These are phyloP conservation scores for Chytriomyces confervae DNA, from an alignment of 192 early-diverging fungal species.

Conservation along the genomic window DNA sequence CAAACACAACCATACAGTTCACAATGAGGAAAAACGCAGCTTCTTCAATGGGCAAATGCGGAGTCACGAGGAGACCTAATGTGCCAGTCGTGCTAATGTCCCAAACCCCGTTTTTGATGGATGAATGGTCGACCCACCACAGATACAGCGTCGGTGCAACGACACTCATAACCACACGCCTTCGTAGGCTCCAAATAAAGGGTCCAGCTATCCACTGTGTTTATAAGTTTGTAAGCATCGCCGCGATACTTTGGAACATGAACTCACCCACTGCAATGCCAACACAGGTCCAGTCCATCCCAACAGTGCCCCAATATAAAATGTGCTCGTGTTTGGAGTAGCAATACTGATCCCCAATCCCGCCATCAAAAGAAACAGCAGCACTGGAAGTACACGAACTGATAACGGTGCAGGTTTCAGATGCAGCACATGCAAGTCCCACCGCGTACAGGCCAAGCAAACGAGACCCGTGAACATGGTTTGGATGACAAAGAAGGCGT, in stretches of 20 bases:
- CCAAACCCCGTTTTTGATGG: slow-evolving; percentile 55
- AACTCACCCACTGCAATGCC: slow-evolving; percentile 51
- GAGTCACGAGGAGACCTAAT: slow-evolving; percentile 45
- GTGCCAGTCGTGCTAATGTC: slow-evolving; percentile 47
- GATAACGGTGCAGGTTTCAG: slow-evolving; percentile 8
- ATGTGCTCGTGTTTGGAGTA: slow-evolving; percentile 41
- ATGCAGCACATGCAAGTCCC: slow-evolving; percentile 19
- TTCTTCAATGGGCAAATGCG: slow-evolving; percentile 60
- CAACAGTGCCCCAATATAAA: slow-evolving; percentile 57
- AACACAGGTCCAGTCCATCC: slow-evolving; percentile 56
- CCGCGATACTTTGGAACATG: background rate
- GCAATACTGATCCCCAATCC: slow-evolving; percentile 30
- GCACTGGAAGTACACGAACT: background rate
- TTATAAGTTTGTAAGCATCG: background rate
- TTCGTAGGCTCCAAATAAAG: slow-evolving; percentile 48
- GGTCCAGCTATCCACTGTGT: slow-evolving; percentile 43
- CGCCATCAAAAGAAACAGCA: background rate
- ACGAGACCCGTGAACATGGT: slow-evolving; percentile 49
- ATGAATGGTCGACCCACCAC: slow-evolving; percentile 54
- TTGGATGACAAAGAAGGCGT: slow-evolving; percentile 64
- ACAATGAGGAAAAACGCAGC: slow-evolving; percentile 58
- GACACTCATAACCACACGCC: slow-evolving; percentile 26
- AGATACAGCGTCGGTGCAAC: slow-evolving; percentile 52
- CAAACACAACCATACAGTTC: slow-evolving; percentile 49
- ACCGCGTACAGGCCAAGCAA: slow-evolving; percentile 9